Conservation (phyloP, 441 rosid genomes). For the Mallotus japonicus region DNA sequence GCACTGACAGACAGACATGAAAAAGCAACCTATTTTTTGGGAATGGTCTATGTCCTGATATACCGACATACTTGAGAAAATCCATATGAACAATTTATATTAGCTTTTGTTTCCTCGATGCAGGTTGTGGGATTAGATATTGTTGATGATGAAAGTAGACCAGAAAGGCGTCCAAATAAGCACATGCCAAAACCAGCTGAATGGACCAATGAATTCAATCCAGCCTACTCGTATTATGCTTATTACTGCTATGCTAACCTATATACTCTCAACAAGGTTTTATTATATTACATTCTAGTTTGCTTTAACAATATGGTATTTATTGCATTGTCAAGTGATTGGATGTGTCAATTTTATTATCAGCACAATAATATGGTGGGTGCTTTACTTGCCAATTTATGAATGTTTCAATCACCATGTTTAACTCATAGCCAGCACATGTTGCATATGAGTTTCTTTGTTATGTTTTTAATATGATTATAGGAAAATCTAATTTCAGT, state of each 20-base stretch:
- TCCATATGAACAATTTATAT: background rate
- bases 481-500: background rate
- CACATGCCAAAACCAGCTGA: conserved; percentile 74
- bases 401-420: background rate
- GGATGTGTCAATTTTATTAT: background rate
- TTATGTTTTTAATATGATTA: conserved; percentile 5
- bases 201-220: conserved; percentile 76
- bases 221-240: conserved; percentile 70
- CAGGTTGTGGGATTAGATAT: conserved; percentile 81
- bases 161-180: conserved; percentile 81
- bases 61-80: background rate
- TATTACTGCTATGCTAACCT: conserved; percentile 77
- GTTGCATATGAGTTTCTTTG: conserved; percentile 7
- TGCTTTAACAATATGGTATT: conserved; percentile 7
- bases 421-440: background rate
- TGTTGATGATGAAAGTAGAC: conserved; percentile 84
- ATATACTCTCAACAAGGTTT: conserved; percentile 64
- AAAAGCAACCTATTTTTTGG: background rate
- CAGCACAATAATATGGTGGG: background rate
- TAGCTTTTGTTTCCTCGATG: conserved; percentile 22
- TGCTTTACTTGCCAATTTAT: background rate
- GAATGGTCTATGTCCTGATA: background rate
- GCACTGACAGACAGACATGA: background rate
- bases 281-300: conserved; percentile 4
- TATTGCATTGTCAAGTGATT: conserved; percentile 11